A percentile compares a stretch with the other conserved stretches of the same genome.
Evolutionary conservation across 306 rosid genomes (phyloP).

Genomic region (Dalbergia oliveri): DNA sequence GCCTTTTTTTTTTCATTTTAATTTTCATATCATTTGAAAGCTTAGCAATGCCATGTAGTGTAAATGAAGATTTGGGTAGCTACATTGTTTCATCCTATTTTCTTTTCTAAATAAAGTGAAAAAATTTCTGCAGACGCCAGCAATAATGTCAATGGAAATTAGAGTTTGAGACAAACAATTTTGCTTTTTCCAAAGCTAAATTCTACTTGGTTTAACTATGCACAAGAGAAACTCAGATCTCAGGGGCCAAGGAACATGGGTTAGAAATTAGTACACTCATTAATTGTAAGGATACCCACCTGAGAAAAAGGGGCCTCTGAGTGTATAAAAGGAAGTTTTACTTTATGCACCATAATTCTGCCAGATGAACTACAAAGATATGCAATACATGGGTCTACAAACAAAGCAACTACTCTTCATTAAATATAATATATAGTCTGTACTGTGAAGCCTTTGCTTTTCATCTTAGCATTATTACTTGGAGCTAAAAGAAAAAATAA

Average conservation of each 20-base stretch:
- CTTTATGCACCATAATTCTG: slow-evolving; percentile 26
- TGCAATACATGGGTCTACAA: neutral
- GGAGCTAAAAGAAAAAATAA: neutral
- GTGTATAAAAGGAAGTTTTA: slow-evolving; percentile 11
- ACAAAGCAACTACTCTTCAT: slow-evolving; percentile 4
- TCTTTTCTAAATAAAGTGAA: neutral
- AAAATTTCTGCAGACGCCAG: slow-evolving; percentile 25
- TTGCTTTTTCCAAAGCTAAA: neutral
- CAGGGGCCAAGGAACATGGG: neutral
- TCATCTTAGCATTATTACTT: neutral
- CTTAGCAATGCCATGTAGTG: neutral
- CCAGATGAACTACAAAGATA: slow-evolving; percentile 25
- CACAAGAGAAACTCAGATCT: slow-evolving; percentile 11
- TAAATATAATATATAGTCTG: neutral
- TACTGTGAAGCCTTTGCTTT: neutral
- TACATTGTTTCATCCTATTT: slow-evolving; percentile 11
- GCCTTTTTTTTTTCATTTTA: neutral
- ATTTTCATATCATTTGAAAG: slow-evolving; percentile 14
- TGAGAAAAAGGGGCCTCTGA: slow-evolving; percentile 1
- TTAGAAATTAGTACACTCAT: neutral
- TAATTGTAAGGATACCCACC: slow-evolving; percentile 22
- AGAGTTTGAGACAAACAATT: neutral
- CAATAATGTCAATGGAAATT: slow-evolving; percentile 13
- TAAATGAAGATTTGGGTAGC: slow-evolving; percentile 7
- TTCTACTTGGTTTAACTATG: neutral